Percentiles rank a stretch among this genome's conserved stretches.
phyloP scores from a whole-genome alignment of 768 basidiomycete species.

The Auricularia sp. region DNA sequence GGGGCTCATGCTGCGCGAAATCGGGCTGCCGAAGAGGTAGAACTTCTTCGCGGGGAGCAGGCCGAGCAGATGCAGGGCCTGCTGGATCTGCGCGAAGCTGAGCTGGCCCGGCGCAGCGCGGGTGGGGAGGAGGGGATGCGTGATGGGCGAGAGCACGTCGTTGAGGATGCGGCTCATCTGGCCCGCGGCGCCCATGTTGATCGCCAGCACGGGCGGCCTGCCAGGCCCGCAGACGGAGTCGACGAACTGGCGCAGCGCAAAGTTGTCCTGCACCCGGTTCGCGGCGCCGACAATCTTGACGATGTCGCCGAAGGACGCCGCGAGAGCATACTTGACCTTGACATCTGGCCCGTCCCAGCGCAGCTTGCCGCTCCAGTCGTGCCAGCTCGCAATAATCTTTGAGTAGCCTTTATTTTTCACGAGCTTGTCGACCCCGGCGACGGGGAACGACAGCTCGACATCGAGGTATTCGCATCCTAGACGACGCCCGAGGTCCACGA shows the following conservation, averaged over 20 bases:
- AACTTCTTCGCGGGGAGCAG: constrained; percentile 62
- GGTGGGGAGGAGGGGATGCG: constrained; percentile 76
- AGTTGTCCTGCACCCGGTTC: constrained; percentile 61
- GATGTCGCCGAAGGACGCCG: constrained; percentile 67
- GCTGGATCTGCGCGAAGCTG: constrained; percentile 77
- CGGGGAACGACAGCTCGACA: constrained; percentile 71
- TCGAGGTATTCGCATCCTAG: constrained; percentile 90
- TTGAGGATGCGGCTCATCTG: constrained; percentile 89
- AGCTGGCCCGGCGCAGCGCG: constrained; percentile 92
- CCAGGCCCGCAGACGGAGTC: constrained; percentile 31
- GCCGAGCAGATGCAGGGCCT: constrained; percentile 71
- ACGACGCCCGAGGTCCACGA: constrained; percentile 69
- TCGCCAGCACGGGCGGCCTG: constrained; percentile 79
- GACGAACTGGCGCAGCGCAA: constrained; percentile 66
- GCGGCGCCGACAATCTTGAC: constrained; percentile 91
- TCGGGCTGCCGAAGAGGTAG: constrained; percentile 85
- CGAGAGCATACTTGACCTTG: constrained; percentile 58
- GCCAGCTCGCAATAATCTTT: constrained; percentile 85
- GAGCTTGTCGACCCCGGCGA: constrained; percentile 49
- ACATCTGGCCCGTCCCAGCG: constrained; percentile 65
- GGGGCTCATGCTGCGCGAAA: constrained; percentile 83
- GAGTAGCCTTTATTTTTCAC: constrained; percentile 55
- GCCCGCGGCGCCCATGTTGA: constrained; percentile 86
- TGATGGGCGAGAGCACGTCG: constrained; percentile 76
- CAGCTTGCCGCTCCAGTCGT: constrained; percentile 83